Evolutionary conservation across 1,284 basidiomycete genomes (phyloP), one percentile per base, ranked within the genome.

Genomic region (Sparassis latifolia): DNA sequence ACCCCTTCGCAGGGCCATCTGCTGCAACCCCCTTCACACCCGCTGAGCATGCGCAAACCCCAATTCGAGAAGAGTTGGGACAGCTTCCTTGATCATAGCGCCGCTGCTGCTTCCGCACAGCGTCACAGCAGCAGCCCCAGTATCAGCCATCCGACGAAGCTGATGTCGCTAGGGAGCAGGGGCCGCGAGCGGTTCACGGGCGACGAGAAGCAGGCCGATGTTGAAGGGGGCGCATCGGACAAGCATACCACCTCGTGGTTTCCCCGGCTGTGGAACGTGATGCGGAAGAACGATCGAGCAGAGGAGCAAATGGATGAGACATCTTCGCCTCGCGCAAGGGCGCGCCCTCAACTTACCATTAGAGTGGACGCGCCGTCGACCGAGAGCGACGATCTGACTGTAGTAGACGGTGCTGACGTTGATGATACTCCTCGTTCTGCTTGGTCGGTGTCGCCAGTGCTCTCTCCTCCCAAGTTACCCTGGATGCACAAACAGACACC

Each of bases 21-120:
- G 3, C 33, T 52, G 10, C 33, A 51, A 28, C 52, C 57, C 31
- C 51, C 55, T 30, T 53, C 35, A 4, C 69, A 66, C 50, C 64
- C 63, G 38, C 62, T 68, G 38, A 59, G 57, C 44, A 60, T 62
- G 37, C 58, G 68, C 51, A 62, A 66, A 10, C 69, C 70, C 27
- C 60, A 58, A 32, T 69, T 67, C 30, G 68, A 70, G 55, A 72
- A 69, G 58, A 74, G 72, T 47, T 82, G 78, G 75, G 75, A 77
- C 50, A 75, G 70, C 48, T 72, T 78, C 58, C 70, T 78, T 53
- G 72, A 69, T 42, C 63, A 72, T 29, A 20, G 66, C 60, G n/a
- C 53, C 62, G 10, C 52, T 58, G 35, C 58, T 62, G 48, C 37
- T n/a, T 29, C 43, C 31, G 51, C 42, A 4, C 29, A 33, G 48